Percentiles rank a stretch among this genome's conserved stretches.
Evolutionary conservation across 805 yeast species (phyloP).

Genomic region (Soucietia sequanensis): DNA sequence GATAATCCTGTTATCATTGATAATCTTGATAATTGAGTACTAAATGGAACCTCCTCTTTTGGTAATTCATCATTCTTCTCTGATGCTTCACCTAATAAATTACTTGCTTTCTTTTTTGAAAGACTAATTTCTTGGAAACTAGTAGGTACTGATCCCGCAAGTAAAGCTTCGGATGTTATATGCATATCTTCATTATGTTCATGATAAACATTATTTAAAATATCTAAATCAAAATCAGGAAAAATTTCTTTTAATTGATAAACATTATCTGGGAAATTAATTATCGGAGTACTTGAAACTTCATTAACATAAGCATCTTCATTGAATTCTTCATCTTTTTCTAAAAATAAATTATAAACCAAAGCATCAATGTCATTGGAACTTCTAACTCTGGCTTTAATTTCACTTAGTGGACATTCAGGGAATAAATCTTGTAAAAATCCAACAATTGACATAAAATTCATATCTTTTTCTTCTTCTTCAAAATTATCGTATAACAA

Average conservation of each 20-base stretch:
- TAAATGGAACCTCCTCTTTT: neutral
- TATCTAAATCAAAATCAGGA: conserved; percentile 35
- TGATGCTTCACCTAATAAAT: no score
- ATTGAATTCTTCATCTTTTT: conserved; percentile 7
- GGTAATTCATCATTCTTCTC: neutral
- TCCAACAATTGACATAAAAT: conserved; percentile 13
- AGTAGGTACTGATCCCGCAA: conserved; percentile 13
- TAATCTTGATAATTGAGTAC: neutral
- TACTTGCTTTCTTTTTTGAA: no score
- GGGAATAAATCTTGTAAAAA: conserved; percentile 29
- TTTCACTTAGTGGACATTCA: conserved; percentile 20
- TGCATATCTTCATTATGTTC: conserved; percentile 29
- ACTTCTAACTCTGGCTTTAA: conserved; percentile 23
- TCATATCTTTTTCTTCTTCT: conserved; percentile 11
- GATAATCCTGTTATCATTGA: conserved; percentile 1
- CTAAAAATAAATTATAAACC: conserved; percentile 23
- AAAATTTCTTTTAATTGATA: conserved; percentile 41
- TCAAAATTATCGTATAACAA: no score
- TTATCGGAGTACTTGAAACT: no score
- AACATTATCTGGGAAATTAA: conserved; percentile 12
- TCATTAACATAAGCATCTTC: neutral
- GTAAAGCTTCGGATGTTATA: conserved; percentile 21
- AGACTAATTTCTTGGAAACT: no score
- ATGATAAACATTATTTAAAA: conserved; percentile 26
- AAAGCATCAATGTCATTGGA: conserved; percentile 20